A percentile compares a stretch with the other conserved stretches of the same genome.
Conservation (phyloP, 352 stramenopile species). For the Pythium biforme region DNA sequence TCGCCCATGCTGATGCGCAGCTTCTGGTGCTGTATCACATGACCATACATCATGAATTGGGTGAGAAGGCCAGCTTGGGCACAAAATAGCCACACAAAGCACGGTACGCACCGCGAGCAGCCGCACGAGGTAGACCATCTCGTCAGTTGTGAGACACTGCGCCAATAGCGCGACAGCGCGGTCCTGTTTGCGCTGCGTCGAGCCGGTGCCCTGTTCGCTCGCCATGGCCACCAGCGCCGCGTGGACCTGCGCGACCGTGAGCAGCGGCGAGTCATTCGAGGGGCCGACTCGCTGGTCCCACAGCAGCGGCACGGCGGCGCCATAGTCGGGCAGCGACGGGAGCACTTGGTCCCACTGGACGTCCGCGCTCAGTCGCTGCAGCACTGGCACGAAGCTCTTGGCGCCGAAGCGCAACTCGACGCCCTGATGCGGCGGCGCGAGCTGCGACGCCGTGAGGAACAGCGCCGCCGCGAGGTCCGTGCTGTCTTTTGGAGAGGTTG, state of each 20-base stretch:
- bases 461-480: slow-evolving; percentile 49
- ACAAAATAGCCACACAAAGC: too few species aligned
- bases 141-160: slow-evolving; percentile 46
- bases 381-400: slow-evolving; percentile 59
- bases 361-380: slow-evolving; percentile 40
- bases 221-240: slow-evolving; percentile 55
- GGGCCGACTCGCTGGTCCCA: slow-evolving; percentile 2
- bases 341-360: slow-evolving; percentile 36
- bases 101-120: slow-evolving; percentile 62
- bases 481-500: slow-evolving; percentile 15
- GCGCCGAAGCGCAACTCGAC: slow-evolving; percentile 71
- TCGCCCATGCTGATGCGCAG: slow-evolving; percentile 79
- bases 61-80: too few species aligned
- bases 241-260: slow-evolving; percentile 56
- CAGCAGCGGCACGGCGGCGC: slow-evolving; percentile 21
- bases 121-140: slow-evolving; percentile 62
- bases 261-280: neutral
- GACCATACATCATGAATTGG: neutral
- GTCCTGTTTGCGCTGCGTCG: slow-evolving; percentile 60
- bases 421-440: slow-evolving; percentile 67
- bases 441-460: slow-evolving; percentile 65
- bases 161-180: slow-evolving; percentile 52
- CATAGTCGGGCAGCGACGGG: slow-evolving; percentile 26
- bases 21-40: slow-evolving; percentile 62
- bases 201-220: slow-evolving; percentile 53